A percentile compares a stretch with the other conserved stretches of the same genome.
phyloP scores from a whole-genome alignment of 2,329 filamentous ascomycete species.

The Diaporthe helianthi region DNA sequence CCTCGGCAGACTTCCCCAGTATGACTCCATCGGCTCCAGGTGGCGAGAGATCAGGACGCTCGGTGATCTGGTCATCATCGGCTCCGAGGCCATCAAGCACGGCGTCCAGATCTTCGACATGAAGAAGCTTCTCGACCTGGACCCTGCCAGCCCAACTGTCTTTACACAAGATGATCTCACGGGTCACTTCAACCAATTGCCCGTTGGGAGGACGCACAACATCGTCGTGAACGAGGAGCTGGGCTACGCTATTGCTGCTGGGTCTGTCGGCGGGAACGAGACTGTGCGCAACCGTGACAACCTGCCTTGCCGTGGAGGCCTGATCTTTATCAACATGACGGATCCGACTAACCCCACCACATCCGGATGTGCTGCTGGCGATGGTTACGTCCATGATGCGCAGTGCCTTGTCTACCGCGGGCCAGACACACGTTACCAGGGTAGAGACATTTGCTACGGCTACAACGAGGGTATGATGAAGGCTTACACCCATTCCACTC shows the following conservation, averaged over 20 bases:
- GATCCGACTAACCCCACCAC: slow-evolving; percentile 60
- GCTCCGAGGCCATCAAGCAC: slow-evolving; percentile 54
- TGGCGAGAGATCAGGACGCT: slow-evolving; percentile 61
- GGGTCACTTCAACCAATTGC: slow-evolving; percentile 49
- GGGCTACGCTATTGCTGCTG: slow-evolving; percentile 53
- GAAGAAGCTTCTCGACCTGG: slow-evolving; percentile 59
- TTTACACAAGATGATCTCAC: slow-evolving; percentile 54
- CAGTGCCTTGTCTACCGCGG: slow-evolving; percentile 63
- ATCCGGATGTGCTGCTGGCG: slow-evolving; percentile 59
- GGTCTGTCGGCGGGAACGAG: slow-evolving; percentile 48
- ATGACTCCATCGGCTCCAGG: slow-evolving; percentile 50
- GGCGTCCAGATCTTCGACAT: slow-evolving; percentile 70
- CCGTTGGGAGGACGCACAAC: slow-evolving; percentile 54
- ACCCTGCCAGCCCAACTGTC: slow-evolving; percentile 49
- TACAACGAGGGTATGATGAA: slow-evolving; percentile 22
- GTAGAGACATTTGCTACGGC: slow-evolving; percentile 58
- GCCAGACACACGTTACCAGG: slow-evolving; percentile 53
- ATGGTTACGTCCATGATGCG: slow-evolving; percentile 68
- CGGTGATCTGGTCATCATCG: slow-evolving; percentile 48
- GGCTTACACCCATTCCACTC: no score
- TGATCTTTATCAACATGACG: slow-evolving; percentile 65
- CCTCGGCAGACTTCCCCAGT: slow-evolving; percentile 59
- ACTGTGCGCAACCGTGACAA: slow-evolving; percentile 41
- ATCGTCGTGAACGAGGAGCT: slow-evolving; percentile 54
- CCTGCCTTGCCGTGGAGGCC: slow-evolving; percentile 52